Base-by-base conservation (phyloP, 345 rosid species). In the Balakata baccata region DNA sequence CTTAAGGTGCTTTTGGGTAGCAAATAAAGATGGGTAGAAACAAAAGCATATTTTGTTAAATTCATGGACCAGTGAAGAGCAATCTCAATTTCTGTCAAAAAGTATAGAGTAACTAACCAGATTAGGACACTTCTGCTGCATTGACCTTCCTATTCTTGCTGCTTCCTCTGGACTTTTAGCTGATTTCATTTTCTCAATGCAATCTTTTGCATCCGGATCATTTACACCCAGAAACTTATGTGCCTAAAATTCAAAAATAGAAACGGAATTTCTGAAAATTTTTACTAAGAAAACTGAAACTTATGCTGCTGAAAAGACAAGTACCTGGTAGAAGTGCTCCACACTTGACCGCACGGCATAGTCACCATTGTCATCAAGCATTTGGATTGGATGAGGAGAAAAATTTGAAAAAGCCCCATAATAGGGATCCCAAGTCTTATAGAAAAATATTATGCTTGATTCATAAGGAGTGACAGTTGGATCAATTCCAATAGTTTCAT, bases 241-340 rank as follows among this genome's bases (percentile, higher is more conserved):
- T 56, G 94, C 92, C 97, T 91, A 29, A 82, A 75, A 57, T 77
- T 62, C 58, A 12, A 52, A 57, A 63, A n/a, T 43, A 53, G 25
- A 20, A 8, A 39, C 16, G 66, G 2, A 82, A 47, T 60, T 13
- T 69, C 75, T 0, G 75, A 4, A 58, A 64, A n/a, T 37, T 11
- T 11, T 0, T 41, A 16, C 13, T 17, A 16, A 0, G 61, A 74
- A 70, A 74, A 50, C 77, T 20, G 68, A 22, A 51, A 56, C 45
- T 23, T 43, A 77, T 46, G 60, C 57, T 46, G 56, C 63, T 45
- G n/a, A 51, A 13, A 59, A 71, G 29, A 16, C 29, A 68, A 46
- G 63, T 85, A 92, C 97, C 97, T 94, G 97, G 79, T 92, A 94
- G 80, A 84, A 94, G 75, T 92, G 97, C 79, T 92, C 97, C n/a